Evolutionary conservation across 768 basidiomycete genomes (phyloP).

Genomic region (Russula lepida): DNA sequence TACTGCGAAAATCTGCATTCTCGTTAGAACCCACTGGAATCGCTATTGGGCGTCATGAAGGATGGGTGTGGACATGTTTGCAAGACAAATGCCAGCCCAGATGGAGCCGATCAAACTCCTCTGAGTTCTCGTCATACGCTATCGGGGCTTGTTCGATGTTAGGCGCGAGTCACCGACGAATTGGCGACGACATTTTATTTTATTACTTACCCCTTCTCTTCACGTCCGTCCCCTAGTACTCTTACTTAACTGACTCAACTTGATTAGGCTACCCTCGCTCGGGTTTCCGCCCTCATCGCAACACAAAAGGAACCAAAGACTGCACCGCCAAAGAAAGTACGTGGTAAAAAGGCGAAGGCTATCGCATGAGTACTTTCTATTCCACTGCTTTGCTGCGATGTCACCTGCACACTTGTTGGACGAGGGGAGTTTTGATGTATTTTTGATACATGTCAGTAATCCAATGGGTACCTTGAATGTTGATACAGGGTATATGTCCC

Average conservation of each 20-base stretch:
- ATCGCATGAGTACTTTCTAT: neutral
- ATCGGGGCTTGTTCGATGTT: conserved; percentile 61
- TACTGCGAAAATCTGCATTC: conserved; percentile 44
- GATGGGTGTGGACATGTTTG: conserved; percentile 93
- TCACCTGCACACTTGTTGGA: neutral
- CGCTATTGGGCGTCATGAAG: conserved; percentile 56
- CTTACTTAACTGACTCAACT: neutral
- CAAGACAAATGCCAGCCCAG: conserved; percentile 51
- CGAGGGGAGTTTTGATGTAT: neutral
- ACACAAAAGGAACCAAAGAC: conserved; percentile 67
- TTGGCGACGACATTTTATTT: conserved; percentile 51
- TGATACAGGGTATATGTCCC: neutral
- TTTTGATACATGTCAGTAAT: neutral
- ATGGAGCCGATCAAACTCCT: conserved; percentile 51
- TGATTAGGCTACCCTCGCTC: conserved; percentile 62
- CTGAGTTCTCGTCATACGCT: conserved; percentile 58
- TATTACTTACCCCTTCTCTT: conserved; percentile 19
- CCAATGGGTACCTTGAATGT: neutral
- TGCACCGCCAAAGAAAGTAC: conserved; percentile 55
- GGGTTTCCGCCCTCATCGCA: conserved; percentile 61
- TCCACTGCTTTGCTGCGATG: neutral
- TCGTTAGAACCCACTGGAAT: conserved; percentile 90
- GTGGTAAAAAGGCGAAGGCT: conserved; percentile 54
- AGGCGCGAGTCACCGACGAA: conserved; percentile 59
- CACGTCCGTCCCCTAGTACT: neutral